phyloP scores from a whole-genome alignment of 2,329 filamentous ascomycete species.

The Ophiostoma piceae region DNA sequence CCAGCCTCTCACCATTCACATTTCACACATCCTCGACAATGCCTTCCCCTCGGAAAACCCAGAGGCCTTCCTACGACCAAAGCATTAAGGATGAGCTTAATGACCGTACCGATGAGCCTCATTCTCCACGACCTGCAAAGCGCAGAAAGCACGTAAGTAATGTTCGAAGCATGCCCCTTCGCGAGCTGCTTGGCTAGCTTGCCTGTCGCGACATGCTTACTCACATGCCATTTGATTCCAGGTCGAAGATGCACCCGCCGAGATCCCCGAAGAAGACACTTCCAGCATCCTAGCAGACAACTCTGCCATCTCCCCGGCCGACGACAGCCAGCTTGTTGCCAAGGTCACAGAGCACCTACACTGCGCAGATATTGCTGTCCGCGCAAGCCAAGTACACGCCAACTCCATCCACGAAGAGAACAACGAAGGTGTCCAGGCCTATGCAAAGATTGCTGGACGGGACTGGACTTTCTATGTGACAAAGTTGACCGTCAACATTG shows the following conservation, averaged over 20 bases:
- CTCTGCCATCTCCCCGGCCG: constrained; percentile 37
- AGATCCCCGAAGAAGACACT: constrained; percentile 43
- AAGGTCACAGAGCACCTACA: constrained; percentile 50
- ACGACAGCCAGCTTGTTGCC: constrained; percentile 53
- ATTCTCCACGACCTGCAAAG: constrained; percentile 58
- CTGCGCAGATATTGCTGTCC: constrained; percentile 43
- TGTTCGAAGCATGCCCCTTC: not conserved
- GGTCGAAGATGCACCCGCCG: constrained; percentile 41
- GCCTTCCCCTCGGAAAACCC: constrained; percentile 34
- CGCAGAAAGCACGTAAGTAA: constrained; percentile 55
- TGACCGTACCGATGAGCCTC: constrained; percentile 44
- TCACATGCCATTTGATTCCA: constrained; percentile 28
- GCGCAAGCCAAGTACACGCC: constrained; percentile 57
- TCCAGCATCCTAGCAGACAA: constrained; percentile 42
- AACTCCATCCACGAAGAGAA: constrained; percentile 60
- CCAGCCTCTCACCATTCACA: constrained; percentile 10
- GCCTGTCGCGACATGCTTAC: not conserved
- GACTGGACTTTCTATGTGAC: constrained; percentile 84
- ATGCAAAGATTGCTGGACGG: constrained; percentile 74
- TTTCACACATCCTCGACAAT: constrained; percentile 23
- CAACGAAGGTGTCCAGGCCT: constrained; percentile 62
- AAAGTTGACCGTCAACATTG: constrained; percentile 69
- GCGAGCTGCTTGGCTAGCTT: not conserved
- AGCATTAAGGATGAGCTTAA: constrained; percentile 31
- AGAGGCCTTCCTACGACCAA: constrained; percentile 34